Percentiles rank a stretch among this genome's conserved stretches.
Evolutionary conservation across 768 basidiomycete species (phyloP).

Genomic region (Mrakia hoshinonis): DNA sequence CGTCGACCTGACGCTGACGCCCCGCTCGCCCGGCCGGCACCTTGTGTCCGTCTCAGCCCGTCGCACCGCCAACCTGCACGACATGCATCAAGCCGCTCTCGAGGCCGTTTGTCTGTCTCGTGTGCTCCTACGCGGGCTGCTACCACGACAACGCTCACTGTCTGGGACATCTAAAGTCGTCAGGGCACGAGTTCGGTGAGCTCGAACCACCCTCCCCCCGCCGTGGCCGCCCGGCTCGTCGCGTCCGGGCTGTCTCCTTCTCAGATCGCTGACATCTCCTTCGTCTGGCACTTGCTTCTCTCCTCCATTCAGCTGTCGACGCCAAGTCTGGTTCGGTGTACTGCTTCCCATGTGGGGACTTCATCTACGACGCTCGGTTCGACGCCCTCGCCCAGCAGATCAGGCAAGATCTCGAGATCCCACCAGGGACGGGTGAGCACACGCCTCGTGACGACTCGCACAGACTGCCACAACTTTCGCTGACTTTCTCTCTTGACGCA

Average conservation of each 20-base stretch:
- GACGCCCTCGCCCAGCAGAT: not conserved
- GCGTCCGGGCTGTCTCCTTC: not conserved
- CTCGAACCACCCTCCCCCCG: slow-evolving; percentile 37
- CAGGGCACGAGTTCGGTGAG: slow-evolving; percentile 58
- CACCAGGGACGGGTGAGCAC: slow-evolving; percentile 49
- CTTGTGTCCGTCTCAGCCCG: not conserved
- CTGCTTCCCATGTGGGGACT: slow-evolving; percentile 65
- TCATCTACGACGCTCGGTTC: slow-evolving; percentile 53
- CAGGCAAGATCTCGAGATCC: slow-evolving; percentile 42
- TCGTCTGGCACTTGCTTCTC: slow-evolving; percentile 1
- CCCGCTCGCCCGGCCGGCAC: not conserved
- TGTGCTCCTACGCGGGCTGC: slow-evolving; percentile 63
- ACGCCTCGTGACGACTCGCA: no score
- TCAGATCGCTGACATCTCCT: not conserved
- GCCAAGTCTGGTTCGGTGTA: slow-evolving; percentile 63
- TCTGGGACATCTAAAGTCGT: slow-evolving; percentile 50
- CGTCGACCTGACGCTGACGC: not conserved
- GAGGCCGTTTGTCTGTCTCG: slow-evolving; percentile 62
- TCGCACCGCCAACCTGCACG: slow-evolving; percentile 52
- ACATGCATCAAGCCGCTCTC: slow-evolving; percentile 52
- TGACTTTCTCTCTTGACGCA: slow-evolving; percentile 5
- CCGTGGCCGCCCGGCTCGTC: slow-evolving; percentile 9
- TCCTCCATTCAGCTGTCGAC: slow-evolving; percentile 54
- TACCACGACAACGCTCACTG: slow-evolving; percentile 50
- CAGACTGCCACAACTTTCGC: slow-evolving; percentile 4